These are phyloP conservation scores for Podospora didyma DNA, from an alignment of 495 filamentous ascomycete genomes.

Conservation along the genomic window DNA sequence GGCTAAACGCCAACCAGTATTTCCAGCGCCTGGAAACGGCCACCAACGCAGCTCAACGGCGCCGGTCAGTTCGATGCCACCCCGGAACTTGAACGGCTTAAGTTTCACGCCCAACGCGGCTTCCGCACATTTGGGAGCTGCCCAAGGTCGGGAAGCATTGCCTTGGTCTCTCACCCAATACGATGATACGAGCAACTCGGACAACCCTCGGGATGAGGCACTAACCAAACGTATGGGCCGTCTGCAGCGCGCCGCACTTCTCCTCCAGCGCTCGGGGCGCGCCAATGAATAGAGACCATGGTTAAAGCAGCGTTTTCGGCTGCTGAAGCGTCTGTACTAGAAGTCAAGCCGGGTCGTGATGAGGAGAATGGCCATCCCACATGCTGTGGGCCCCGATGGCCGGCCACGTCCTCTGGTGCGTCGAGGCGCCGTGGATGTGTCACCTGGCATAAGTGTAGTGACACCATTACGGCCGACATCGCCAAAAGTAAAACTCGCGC, in stretches of 20 bases:
- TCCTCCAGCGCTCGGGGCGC: conserved; percentile 17
- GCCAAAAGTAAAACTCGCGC: too few relatives aligned
- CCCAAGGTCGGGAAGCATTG: not conserved
- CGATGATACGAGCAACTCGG: conserved; percentile 13
- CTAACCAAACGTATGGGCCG: conserved; percentile 15
- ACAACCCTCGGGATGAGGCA: not conserved
- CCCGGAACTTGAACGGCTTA: not conserved
- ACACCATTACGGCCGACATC: too few relatives aligned
- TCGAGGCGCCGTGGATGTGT: too few relatives aligned
- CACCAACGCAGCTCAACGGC: not conserved
- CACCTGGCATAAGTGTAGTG: too few relatives aligned
- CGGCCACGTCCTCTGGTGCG: too few relatives aligned
- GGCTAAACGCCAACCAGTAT: not conserved
- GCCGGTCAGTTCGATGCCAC: not conserved
- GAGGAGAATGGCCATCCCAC: not conserved
- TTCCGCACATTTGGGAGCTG: not conserved
- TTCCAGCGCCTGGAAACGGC: not conserved
- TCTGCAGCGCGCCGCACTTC: conserved; percentile 19
- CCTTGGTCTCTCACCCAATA: not conserved
- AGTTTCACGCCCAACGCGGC: not conserved
- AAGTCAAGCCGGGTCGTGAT: not conserved
- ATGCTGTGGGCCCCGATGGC: not conserved
- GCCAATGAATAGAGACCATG: conserved; percentile 14
- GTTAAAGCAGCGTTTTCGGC: not conserved
- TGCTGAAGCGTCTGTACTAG: not conserved